Evolutionary conservation across 306 rosid species (phyloP).

Genomic region (Rosa persica): DNA sequence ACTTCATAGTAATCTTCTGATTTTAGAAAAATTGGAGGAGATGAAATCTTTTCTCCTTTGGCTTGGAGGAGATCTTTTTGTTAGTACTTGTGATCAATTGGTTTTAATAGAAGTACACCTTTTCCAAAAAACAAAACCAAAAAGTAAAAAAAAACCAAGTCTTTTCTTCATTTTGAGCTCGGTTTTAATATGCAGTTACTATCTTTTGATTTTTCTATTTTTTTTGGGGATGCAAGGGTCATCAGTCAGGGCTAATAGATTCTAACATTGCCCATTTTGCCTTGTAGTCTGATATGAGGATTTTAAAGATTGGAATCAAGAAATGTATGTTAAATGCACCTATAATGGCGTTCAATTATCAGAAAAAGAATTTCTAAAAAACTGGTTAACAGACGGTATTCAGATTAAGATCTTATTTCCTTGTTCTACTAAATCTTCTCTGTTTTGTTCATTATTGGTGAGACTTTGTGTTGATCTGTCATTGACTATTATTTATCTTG

Average conservation of each 20-base stretch:
- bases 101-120: not conserved
- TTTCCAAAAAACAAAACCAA: not conserved
- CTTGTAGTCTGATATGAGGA: not conserved
- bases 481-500: constrained; percentile 12
- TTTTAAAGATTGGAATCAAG: too few species aligned
- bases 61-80: not conserved
- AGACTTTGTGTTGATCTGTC: not conserved
- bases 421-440: not conserved
- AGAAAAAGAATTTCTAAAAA: too few species aligned
- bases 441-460: not conserved
- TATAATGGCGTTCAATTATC: too few species aligned
- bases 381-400: too few species aligned
- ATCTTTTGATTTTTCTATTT: not conserved
- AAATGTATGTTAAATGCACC: too few species aligned
- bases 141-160: not conserved
- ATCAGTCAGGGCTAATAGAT: not conserved
- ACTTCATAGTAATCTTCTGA: not conserved
- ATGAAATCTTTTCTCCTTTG: not conserved
- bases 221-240: not conserved
- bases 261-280: too few species aligned
- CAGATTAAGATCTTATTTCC: too few species aligned
- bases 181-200: not conserved
- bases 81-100: not conserved
- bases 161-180: not conserved
- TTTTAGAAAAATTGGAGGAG: not conserved